Base-by-base conservation (phyloP, 2,329 filamentous ascomycete species). In the Pyricularia sp. region DNA sequence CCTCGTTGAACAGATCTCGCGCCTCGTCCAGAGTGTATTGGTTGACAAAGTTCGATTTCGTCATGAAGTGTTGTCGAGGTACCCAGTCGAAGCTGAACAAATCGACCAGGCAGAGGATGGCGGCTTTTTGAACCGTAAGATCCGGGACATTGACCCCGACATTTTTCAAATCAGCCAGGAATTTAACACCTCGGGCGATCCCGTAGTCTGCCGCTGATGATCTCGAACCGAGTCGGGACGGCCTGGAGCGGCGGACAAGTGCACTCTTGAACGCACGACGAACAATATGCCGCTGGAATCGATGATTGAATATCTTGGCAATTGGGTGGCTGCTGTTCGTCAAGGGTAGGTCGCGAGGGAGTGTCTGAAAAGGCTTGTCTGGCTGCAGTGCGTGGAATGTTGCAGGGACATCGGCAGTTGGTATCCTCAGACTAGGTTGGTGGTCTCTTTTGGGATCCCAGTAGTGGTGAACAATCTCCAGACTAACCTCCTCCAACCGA, bases 261-360 rank as follows among this genome's bases (percentile, higher is more conserved):
- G 71, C 74, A 62, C 74, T 70, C 65, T 78, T 73, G 65, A 83
- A 83, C 0, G 78, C 77, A 75, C 78, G 81, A 44, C 79, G 73
- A 9, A 82, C 67, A 19, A 82, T 74, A 2, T 71, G 70, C 1
- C 73, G 71, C 64, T 81, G 72, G 24, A 82, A 65, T 30, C 69
- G 70, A 12, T 67, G 62, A 57, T 76, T 72, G 67, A 84, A 83
- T 24, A 84, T 73, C 49, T 74, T 74, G 55, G 74, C 76, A 7
- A 84, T 65, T 2, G 82, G 82, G 66, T 84, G 82, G 13, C 75
- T 69, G 1, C 72, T 73, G 64, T 78, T 76, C 10, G 68, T 66
- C 28, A 76, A 70, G 1, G 77, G 74, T 13, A 84, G 71, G 64
- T 83, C 81, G 30, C 72, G 68, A 19, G 78, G 77, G 3, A 79